Base-by-base conservation (phyloP, 2,329 filamentous ascomycete species). In the Aspergillus sp. region DNA sequence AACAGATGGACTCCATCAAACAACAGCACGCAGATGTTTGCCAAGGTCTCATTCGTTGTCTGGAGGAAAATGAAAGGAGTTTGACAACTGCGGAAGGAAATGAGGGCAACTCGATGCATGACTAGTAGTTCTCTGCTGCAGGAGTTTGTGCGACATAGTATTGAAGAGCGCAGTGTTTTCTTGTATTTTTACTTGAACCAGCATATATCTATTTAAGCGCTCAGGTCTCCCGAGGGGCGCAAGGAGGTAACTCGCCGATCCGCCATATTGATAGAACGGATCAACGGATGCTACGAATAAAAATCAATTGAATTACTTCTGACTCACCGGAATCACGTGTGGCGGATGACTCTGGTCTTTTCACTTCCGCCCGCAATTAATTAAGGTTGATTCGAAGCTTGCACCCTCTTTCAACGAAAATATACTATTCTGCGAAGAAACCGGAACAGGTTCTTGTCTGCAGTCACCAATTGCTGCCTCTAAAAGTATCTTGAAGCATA, bases 21-120 rank as follows among this genome's bases (percentile, higher is more conserved):
- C 56, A 68, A 22, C 66, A 71, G 12, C 67, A 75, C 51, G 57
- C 62, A 12, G 59, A 67, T 7, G 61, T 72, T 27, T 73, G 69
- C 46, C 63, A 67, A 51, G 64, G 64, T n/a, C 49, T 75, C n/a
- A 65, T 70, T 41, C 61, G 60, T 51, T 67, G 67, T 17, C 50
- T 74, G 45, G 61, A 70, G 45, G 64, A 64, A 22, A 60, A 72
- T 19, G 64, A 70, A 41, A 42, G 63, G 52, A 59, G 58, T 41
- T 54, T 68, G 39, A 22, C 7, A 11, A 27, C 37, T 15, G 15
- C 22, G 13, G 13, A 8, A 6, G 48, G 17, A 41, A 49, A 30
- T 30, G 27, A 30, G 27, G 47, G 33, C 15, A 41, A 30, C 41
- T 15, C 33, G 22, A 5, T 30, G 19, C 20, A 48, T 33, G 40